phyloP scores from a whole-genome alignment of 192 early-diverging fungal species.

The Diversispora eburnea region DNA sequence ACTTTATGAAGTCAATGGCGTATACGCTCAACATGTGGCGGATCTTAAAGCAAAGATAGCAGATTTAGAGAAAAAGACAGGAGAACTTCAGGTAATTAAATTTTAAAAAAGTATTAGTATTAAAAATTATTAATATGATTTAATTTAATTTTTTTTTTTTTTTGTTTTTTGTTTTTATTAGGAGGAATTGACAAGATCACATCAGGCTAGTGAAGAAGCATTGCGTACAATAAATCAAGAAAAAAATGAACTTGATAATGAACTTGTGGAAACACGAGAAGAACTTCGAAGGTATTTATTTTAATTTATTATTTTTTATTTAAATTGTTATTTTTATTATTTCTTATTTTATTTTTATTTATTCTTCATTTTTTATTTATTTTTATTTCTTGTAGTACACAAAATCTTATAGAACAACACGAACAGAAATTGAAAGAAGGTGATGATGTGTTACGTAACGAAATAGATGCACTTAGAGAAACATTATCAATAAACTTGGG shows the following conservation, averaged over 20 bases:
- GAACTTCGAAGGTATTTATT: constrained; percentile 34
- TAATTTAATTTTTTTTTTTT: background rate
- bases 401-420: constrained; percentile 28
- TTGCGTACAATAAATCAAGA: constrained; percentile 38
- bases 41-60: constrained; percentile 46
- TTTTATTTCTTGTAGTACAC: constrained; percentile 27
- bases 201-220: constrained; percentile 42
- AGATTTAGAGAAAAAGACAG: constrained; percentile 45
- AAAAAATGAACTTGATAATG: constrained; percentile 36
- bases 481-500: constrained; percentile 37
- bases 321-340: background rate
- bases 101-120: background rate
- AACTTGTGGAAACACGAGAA: constrained; percentile 33
- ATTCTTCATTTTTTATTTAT: background rate
- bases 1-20: constrained; percentile 48
- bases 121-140: background rate
- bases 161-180: constrained; percentile 15
- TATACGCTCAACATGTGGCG: constrained; percentile 49
- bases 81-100: constrained; percentile 43
- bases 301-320: background rate
- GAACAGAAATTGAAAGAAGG: constrained; percentile 27
- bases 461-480: constrained; percentile 32
- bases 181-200: constrained; percentile 41
- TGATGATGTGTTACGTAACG: constrained; percentile 26
- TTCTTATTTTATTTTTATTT: background rate